These are phyloP conservation scores for Cyphellophora europaea DNA, from an alignment of 2,329 filamentous ascomycete genomes.

Conservation along the genomic window DNA sequence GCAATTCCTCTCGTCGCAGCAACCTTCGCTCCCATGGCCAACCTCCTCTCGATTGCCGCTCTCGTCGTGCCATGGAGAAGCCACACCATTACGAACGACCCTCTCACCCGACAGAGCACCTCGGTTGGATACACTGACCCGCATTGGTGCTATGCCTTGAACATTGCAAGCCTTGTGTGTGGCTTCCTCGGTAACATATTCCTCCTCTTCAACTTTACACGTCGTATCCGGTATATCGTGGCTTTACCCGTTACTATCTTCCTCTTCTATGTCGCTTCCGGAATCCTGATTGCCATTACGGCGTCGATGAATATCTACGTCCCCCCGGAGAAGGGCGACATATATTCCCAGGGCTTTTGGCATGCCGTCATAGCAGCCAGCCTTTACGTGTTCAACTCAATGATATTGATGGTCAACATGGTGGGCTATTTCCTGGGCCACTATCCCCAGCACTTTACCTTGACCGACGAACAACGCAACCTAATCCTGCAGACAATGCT, in stretches of 20 bases:
- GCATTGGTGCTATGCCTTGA: conserved; percentile 63
- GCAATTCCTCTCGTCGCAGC: conserved; percentile 69
- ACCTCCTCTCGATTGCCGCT: conserved; percentile 77
- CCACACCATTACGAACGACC: conserved; percentile 34
- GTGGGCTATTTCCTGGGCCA: conserved; percentile 64
- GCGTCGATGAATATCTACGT: conserved; percentile 56
- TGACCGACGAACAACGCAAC: conserved; percentile 74
- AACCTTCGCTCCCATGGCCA: conserved; percentile 76
- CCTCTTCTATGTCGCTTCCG: conserved; percentile 61
- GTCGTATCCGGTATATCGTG: conserved; percentile 66
- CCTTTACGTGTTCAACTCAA: conserved; percentile 70
- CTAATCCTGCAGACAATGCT: conserved; percentile 85
- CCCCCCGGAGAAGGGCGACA: conserved; percentile 37
- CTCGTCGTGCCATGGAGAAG: conserved; percentile 71
- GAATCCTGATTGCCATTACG: conserved; percentile 57
- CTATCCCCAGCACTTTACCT: conserved; percentile 67
- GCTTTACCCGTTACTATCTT: conserved; percentile 76
- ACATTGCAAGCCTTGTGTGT: conserved; percentile 65
- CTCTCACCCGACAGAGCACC: conserved; percentile 37
- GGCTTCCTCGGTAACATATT: conserved; percentile 73
- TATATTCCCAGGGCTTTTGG: conserved; percentile 75
- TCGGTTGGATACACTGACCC: conserved; percentile 57
- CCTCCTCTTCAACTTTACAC: conserved; percentile 79
- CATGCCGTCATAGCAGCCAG: conserved; percentile 72
- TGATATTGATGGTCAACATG: conserved; percentile 70